Evolutionary conservation across 106 monocot genomes (phyloP), one percentile per base, ranked within the genome.

Genomic region (Dendrobium chrysotoxum): DNA sequence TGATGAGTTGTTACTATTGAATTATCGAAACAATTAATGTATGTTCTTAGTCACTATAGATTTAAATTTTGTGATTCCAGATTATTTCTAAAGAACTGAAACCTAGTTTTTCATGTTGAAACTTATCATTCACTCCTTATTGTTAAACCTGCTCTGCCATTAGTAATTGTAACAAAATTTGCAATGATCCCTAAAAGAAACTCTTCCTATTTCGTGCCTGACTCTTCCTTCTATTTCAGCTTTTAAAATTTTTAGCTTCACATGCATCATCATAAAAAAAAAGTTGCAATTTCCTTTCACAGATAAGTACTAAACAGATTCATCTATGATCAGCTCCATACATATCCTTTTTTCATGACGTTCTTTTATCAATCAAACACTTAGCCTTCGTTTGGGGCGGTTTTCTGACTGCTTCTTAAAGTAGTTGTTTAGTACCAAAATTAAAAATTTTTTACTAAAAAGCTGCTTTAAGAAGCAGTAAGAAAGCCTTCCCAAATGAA

Each of bases 21-120:
- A 13, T 74, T 74, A 41, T 74, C 31, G 16, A 70, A 70, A 70
- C 70, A 30, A 28, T 28, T 30, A 31, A 70, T 31, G 31, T 70
- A 35, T 70, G 31, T 35, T 35, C 31, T 70, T 15, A 30, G 31
- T 64, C 31, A 70, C 3, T 61, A 10, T 61, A n/a, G 20, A 61
- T 61, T 54, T 61, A 61, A 61, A 70, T 70, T 70, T 70, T 70
- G n/a, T 74, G 41, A 74, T n/a, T 74, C 5, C 74, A 40, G 21
- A 21, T 40, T 41, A 40, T 40, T 74, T n/a, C 1, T 3, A 41
- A 21, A 74, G 18, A 21, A 71, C 26, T 17, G 16, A 71, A 71
- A 38, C 7, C 28, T 71, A 38, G 15, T 16, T 71, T 71, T 71
- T 38, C 71, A 38, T 31, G 31, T 4, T 71, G 28, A 71, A 31